Evolutionary conservation across 2,329 filamentous ascomycete species (phyloP), one percentile per base, ranked within the genome.

Genomic region (Harringtonia aguacate): DNA sequence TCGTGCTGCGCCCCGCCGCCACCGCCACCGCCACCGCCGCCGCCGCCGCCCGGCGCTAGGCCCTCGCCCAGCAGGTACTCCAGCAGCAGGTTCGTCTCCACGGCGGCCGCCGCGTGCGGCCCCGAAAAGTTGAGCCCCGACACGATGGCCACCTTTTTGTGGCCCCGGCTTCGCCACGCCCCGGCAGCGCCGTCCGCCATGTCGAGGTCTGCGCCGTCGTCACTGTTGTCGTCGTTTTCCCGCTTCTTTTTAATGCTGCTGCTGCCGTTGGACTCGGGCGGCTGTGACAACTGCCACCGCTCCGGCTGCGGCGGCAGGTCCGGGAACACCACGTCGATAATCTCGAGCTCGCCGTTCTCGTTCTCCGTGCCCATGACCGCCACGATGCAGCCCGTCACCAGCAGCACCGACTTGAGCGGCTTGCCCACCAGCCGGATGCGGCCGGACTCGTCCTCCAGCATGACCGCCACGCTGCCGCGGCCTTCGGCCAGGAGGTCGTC

Each of bases 311-410:
- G 78, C 15, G 90, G 75, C 5, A 98, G 66, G 58, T 95, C 88
- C 8, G 92, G 86, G 36, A 94, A 81, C 57, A 89, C 86, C 52
- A 95, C 72, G 61, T 95, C 90, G 34, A 97, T 73, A 8, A 95
- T 84, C 55, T 97, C 88, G 48, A 98, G 88, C 53, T 95, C 86
- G 50, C 92, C 92, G 63, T 90, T 83, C 42, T 78, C 72, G 55
- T 95, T 95, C 60, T 98, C 92, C 0, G 88, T 95, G 30, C 92
- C 92, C 67, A 98, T 78, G 4, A 89, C 88, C n/a, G 88, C 89
- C 35, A 97, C 75, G 55, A 98, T 88, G 55, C 86, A 94, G 22
- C 92, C 92, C 0, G 92, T 98, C 3, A 95, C 90, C 8, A 97
- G 73, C 48, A 86, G 70, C 21, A 84, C 72, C 1, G 75, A 72